Evolutionary conservation across 352 stramenopile genomes (phyloP).

Genomic region (Pythium utonaiense): DNA sequence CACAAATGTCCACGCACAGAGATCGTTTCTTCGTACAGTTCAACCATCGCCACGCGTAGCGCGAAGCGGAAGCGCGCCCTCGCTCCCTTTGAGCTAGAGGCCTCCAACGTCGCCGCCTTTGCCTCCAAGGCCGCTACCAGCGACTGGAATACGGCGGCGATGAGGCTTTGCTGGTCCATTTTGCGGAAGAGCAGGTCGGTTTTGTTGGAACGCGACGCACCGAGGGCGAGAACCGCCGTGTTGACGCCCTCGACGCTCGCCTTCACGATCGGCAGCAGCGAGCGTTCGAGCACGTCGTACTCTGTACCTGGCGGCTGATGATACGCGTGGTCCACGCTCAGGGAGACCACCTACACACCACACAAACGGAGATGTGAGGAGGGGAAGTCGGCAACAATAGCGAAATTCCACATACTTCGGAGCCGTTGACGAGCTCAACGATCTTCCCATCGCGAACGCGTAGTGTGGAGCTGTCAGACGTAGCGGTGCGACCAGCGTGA

Average conservation of each 20-base stretch:
- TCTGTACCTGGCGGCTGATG: slow-evolving; percentile 30
- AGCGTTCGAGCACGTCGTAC: slow-evolving; percentile 42
- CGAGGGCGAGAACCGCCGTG: slow-evolving; percentile 36
- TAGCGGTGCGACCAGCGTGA: background rate
- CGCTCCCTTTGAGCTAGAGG: background rate
- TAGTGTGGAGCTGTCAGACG: slow-evolving; percentile 31
- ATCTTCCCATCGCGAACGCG: slow-evolving; percentile 43
- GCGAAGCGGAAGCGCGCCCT: slow-evolving; percentile 28
- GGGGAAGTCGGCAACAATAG: background rate
- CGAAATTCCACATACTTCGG: slow-evolving; percentile 27
- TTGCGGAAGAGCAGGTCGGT: slow-evolving; percentile 36
- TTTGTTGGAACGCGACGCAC: slow-evolving; percentile 35
- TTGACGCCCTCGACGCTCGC: slow-evolving; percentile 56
- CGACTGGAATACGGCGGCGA: slow-evolving; percentile 28
- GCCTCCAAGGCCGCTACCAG: slow-evolving; percentile 29
- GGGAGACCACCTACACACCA: slow-evolving; percentile 17
- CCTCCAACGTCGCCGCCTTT: slow-evolving; percentile 20
- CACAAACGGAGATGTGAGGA: background rate
- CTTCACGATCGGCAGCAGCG: slow-evolving; percentile 34
- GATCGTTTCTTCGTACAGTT: slow-evolving; percentile 58
- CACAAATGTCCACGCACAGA: slow-evolving; percentile 19
- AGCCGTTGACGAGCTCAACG: slow-evolving; percentile 28
- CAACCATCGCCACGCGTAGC: slow-evolving; percentile 41
- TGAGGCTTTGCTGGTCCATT: slow-evolving; percentile 29
- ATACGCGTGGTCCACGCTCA: slow-evolving; percentile 41